Percentiles rank a stretch among this genome's conserved stretches.
Evolutionary conservation across 2,329 filamentous ascomycete species (phyloP).

Genomic region (Hypoxylon sp.): DNA sequence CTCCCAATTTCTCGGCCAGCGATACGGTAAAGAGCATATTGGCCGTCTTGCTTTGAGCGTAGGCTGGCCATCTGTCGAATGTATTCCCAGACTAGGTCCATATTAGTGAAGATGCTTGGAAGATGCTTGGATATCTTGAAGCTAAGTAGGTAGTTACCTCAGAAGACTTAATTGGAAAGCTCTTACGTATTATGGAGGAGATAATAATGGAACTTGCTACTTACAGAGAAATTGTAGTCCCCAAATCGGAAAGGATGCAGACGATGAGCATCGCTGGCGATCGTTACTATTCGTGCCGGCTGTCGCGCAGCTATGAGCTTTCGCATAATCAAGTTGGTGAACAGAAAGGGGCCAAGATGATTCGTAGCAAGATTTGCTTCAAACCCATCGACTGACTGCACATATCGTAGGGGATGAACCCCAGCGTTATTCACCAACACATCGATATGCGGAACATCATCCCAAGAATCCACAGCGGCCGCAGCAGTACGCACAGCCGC

Average conservation of each 20-base stretch:
- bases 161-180: too few relatives aligned
- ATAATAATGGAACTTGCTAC: background rate
- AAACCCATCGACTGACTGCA: constrained; percentile 49
- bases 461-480: constrained; percentile 46
- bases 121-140: too few relatives aligned
- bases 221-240: constrained; percentile 55
- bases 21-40: constrained; percentile 44
- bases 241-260: constrained; percentile 52
- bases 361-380: constrained; percentile 52
- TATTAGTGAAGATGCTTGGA: too few relatives aligned
- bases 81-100: too few relatives aligned
- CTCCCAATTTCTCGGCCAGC: constrained; percentile 33
- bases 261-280: constrained; percentile 55
- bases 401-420: constrained; percentile 49
- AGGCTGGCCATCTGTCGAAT: constrained; percentile 46
- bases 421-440: constrained; percentile 40
- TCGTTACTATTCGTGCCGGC: constrained; percentile 52
- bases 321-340: constrained; percentile 51
- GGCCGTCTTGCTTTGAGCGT: constrained; percentile 52
- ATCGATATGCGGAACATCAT: constrained; percentile 39
- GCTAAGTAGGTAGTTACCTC: too few relatives aligned
- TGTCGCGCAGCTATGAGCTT: constrained; percentile 43
- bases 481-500: constrained; percentile 47
- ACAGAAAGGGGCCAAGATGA: constrained; percentile 52
- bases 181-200: too few relatives aligned